Conservation (phyloP, 1,284 basidiomycete genomes). For the Boletus semigastroideus region DNA sequence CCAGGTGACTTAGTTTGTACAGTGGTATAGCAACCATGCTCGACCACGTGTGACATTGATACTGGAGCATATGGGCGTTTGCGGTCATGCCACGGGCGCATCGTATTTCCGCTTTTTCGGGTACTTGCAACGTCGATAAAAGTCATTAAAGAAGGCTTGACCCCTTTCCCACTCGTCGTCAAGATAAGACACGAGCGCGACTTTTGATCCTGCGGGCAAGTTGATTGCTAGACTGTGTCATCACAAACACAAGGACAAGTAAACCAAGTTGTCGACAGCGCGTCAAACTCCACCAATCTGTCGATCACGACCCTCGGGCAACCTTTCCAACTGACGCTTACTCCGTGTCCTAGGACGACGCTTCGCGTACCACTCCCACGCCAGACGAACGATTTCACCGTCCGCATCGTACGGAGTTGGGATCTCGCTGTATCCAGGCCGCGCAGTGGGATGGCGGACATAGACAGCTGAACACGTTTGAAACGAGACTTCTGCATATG, state of each 20-base stretch:
- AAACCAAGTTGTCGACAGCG: background rate
- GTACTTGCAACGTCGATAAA: too few relatives aligned
- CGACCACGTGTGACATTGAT: too few relatives aligned
- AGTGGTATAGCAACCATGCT: too few relatives aligned
- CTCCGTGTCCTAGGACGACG: conserved; percentile 71
- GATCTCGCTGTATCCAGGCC: conserved; percentile 89
- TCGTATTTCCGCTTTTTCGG: too few relatives aligned
- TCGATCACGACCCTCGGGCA: conserved; percentile 61
- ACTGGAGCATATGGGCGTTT: too few relatives aligned
- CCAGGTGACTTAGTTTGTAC: too few relatives aligned
- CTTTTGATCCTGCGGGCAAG: too few relatives aligned
- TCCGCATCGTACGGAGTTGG: conserved; percentile 93
- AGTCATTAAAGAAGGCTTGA: too few relatives aligned
- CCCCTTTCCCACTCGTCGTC: too few relatives aligned
- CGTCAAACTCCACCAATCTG: conserved; percentile 19
- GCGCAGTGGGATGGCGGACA: conserved; percentile 93
- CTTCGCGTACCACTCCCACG: conserved; percentile 92
- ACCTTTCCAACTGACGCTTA: conserved; percentile 62
- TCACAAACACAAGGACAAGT: background rate
- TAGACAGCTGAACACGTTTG: conserved; percentile 92
- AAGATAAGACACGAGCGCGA: too few relatives aligned
- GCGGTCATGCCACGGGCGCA: too few relatives aligned
- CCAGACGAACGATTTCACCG: conserved; percentile 80
- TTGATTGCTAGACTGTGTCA: background rate
- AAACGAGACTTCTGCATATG: conserved; percentile 92